Base-by-base conservation (phyloP, 495 filamentous ascomycete genomes). In the Endocarpon pusillum region DNA sequence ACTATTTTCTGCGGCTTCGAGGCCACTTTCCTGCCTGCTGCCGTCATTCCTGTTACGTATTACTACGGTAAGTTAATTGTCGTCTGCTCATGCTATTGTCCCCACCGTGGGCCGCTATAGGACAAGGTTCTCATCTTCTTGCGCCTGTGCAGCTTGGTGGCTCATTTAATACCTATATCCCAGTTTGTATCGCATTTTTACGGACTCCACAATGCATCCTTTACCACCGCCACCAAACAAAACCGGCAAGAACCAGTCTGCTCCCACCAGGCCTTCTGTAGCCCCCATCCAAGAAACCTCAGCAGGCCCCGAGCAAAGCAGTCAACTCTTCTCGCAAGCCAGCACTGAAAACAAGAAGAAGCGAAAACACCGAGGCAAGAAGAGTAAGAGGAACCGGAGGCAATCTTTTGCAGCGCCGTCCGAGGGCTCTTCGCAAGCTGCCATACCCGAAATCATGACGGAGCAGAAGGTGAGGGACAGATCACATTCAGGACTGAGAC, bases 391-490 rank as follows among this genome's bases (percentile, higher is more conserved):
- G 34, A 48, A 59, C 31, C 63, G 75, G 36, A 62, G 67, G 36
- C 73, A 75, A 55, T 79, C 73, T 4, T 81, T 81, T 42, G 66
- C 67, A 21, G 51, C 57, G 1, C 51, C 61, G 1, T 41, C 58
- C 3, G 46, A 38, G 1, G 66, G 71, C 23, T 42, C 25, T 40
- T 0, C 32, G 42, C 16, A 52, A 54, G 21, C 39, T 57, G 28
- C 56, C 49, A 19, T 47, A 14, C 11, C 25, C 45, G n/a, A n/a
- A n/a, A n/a, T n/a, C n/a, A n/a, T n/a, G n/a, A n/a, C 9, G 30
- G 40, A 51, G 29, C 42, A 37, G n/a, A n/a, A n/a, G n/a, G n/a
- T n/a, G n/a, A n/a, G n/a, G n/a, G n/a, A n/a, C n/a, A n/a, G n/a
- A n/a, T n/a, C n/a, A n/a, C n/a, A n/a, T n/a, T n/a, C n/a, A n/a